These are phyloP conservation scores for Chaetomiaceae sp. DNA, from an alignment of 2,329 filamentous ascomycete genomes.

Conservation along the genomic window DNA sequence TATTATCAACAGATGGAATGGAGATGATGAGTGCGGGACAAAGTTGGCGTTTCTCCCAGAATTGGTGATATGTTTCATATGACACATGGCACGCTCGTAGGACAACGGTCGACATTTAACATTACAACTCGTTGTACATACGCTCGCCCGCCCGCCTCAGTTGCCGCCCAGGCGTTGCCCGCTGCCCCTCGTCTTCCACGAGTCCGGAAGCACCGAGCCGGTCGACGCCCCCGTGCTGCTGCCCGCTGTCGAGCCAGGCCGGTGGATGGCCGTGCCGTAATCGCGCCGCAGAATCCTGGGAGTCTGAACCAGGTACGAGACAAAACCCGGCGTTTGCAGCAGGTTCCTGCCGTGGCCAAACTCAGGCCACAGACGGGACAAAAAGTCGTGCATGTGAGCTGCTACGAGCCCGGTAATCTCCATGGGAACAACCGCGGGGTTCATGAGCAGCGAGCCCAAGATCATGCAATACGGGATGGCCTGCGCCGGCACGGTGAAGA, in stretches of 20 bases:
- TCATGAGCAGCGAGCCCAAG: slow-evolving; percentile 64
- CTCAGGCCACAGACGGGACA: slow-evolving; percentile 80
- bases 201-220: slow-evolving; percentile 52
- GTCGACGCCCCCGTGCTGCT: slow-evolving; percentile 38
- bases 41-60: too few species aligned
- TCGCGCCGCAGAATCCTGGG: slow-evolving; percentile 44
- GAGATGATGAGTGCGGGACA: too few species aligned
- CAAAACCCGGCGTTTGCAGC: slow-evolving; percentile 66
- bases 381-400: slow-evolving; percentile 85
- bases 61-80: too few species aligned
- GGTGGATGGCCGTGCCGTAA: slow-evolving; percentile 59
- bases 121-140: slow-evolving; percentile 5
- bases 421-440: slow-evolving; percentile 52
- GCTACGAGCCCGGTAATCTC: slow-evolving; percentile 77
- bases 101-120: background rate
- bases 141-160: slow-evolving; percentile 1
- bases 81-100: too few species aligned
- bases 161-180: slow-evolving; percentile 57
- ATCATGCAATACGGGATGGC: slow-evolving; percentile 78
- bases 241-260: slow-evolving; percentile 31
- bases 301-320: slow-evolving; percentile 61
- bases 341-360: slow-evolving; percentile 80
- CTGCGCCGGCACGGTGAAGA: slow-evolving; percentile 78
- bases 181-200: slow-evolving; percentile 59
- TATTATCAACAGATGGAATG: too few species aligned